Evolutionary conservation across 2,329 filamentous ascomycete genomes (phyloP), one percentile per base, ranked within the genome.

Genomic region (Fusarium agapanthi): DNA sequence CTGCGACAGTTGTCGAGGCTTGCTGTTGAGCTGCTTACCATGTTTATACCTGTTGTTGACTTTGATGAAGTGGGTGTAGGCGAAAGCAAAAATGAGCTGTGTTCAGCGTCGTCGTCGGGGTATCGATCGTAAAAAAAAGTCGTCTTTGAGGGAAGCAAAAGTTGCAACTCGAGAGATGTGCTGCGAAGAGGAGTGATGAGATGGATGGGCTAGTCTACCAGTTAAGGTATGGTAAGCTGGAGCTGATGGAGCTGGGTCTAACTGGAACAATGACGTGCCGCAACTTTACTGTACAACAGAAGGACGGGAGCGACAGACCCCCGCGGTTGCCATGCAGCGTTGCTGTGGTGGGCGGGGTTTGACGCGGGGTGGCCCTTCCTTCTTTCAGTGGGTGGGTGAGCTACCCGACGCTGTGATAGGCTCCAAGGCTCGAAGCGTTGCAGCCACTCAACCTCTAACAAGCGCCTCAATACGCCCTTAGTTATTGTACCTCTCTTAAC

Each of bases 201-300:
- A 57, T 65, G 63, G 60, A 57, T 43, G 58, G 30, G 41, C 43
- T n/a, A n/a, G n/a, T n/a, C n/a, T 63, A 61, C 61, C 45, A 60
- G 61, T 61, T 59, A 50, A 55, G 54, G 48, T 47, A 60, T 47
- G 44, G 61, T 69, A 68, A 74, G 72, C 64, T 74, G 61, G 67
- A 74, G 59, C 64, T 62, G 62, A 58, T 67, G 72, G 60, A 73
- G 58, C 34, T 35, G 34, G 43, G 44, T 45, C 45, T 37, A 57
- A 61, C 60, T 72, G 72, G 72, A 69, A 70, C 65, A 73, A 74
- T 74, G 72, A 74, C 72, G 72, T 74, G 72, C 72, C 70, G 66
- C 61, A 47, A 47, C 44, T 47, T 47, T 47, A 34, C 72, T 71
- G 70, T 65, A 47, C 62, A 63, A 61, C 56, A 45, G 24, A 26